phyloP scores from a whole-genome alignment of 441 rosid genomes.

The Arabidopsis lyrata region DNA sequence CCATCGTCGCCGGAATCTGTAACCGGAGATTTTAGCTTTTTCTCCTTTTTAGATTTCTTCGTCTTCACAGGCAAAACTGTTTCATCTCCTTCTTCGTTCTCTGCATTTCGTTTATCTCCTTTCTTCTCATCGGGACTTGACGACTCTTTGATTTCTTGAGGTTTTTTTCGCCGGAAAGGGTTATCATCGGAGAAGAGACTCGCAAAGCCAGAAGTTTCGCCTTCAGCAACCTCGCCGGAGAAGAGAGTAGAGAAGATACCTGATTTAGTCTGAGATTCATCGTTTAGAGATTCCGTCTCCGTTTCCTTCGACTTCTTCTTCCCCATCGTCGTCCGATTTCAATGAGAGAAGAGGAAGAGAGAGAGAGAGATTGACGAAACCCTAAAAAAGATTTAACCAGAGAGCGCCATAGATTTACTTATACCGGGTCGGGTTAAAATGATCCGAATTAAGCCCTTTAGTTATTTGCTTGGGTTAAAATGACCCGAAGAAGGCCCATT shows the following conservation, averaged over 20 bases:
- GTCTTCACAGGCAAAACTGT: conserved; percentile 32
- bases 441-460: neutral
- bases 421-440: conserved; percentile 34
- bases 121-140: conserved; percentile 42
- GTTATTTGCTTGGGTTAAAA: neutral
- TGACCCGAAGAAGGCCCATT: neutral
- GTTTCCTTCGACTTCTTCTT: conserved; percentile 36
- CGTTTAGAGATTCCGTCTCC: conserved; percentile 24
- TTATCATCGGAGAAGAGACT: conserved; percentile 80
- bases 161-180: conserved; percentile 80
- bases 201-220: conserved; percentile 44
- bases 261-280: conserved; percentile 14
- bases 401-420: conserved; percentile 7
- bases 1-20: conserved; percentile 25
- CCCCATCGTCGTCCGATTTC: conserved; percentile 37
- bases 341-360: neutral
- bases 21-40: conserved; percentile 25
- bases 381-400: conserved; percentile 33
- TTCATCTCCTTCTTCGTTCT: conserved; percentile 35
- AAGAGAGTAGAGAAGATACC: conserved; percentile 38
- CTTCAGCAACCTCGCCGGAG: conserved; percentile 31
- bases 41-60: conserved; percentile 51
- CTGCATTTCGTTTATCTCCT: conserved; percentile 36
- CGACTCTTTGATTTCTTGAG: conserved; percentile 28
- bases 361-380: conserved; percentile 32